Evolutionary conservation across 768 basidiomycete genomes (phyloP), one percentile per base, ranked within the genome.

Genomic region (Naematelia encephala): DNA sequence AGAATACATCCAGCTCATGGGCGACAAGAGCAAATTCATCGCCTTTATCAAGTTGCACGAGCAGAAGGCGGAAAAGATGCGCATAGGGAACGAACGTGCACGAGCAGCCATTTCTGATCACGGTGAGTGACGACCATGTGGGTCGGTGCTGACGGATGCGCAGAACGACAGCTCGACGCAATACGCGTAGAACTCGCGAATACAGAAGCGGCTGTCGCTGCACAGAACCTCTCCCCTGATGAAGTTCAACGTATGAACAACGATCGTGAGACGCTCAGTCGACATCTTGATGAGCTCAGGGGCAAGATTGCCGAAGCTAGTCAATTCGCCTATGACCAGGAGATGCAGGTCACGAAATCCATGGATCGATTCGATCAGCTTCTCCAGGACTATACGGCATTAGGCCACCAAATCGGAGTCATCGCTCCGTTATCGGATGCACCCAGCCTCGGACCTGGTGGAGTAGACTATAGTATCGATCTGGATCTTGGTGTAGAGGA

Each of bases 161-260:
- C 54, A 72, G 71, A 70, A 5, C 48, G 66, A n/a, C 63, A 69
- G 44, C 79, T 91, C 34, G 84, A 86, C 43, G 81, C 83, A 47
- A 81, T 89, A 29, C 83, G 83, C 62, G 74, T 77, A 25, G 89
- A 92, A 67, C 83, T 87, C 63, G 80, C 80, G 23, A 82, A 81
- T 55, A 80, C 92, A 23, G 78, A 80, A 8, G 81, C 82, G 0
- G 82, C 86, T 1, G 89, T 98, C 26, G 86, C 86, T 68, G 84
- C 80, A 28, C 96, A 99, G 76, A 93, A 96, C 70, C 82, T 99
- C 45, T 84, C 89, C 1, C 88, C 89, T 0, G 90, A 93, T 75
- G 93, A 99, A 77, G 91, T 96, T 43, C 78, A 84, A 54, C 86
- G 86, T 34, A 93, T 99, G 90, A 92, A 87, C 68, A 85, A 85